These are phyloP conservation scores for Jaltomata sinuosa DNA, from an alignment of 257 asterid species.

Conservation along the genomic window DNA sequence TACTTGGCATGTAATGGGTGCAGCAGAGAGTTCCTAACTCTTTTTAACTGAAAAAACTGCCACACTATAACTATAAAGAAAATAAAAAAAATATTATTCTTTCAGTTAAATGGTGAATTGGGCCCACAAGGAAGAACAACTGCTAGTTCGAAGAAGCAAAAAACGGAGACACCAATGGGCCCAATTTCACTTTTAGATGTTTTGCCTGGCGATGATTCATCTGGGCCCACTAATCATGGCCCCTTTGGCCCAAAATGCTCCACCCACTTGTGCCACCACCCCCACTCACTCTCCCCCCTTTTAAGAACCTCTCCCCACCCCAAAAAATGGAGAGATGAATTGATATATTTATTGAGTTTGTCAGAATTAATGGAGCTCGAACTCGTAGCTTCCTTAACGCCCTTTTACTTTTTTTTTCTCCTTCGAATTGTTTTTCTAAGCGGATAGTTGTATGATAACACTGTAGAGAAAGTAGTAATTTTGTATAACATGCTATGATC, in stretches of 20 bases:
- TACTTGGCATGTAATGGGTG: not conserved
- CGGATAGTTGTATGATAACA: too few relatives aligned
- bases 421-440: too few relatives aligned
- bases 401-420: too few relatives aligned
- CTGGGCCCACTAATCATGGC: constrained; percentile 41
- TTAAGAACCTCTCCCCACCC: not conserved
- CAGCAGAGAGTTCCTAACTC: not conserved
- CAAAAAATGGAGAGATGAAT: too few relatives aligned
- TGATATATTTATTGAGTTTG: too few relatives aligned
- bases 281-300: constrained; percentile 4
- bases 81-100: too few relatives aligned
- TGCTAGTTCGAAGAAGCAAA: constrained; percentile 13
- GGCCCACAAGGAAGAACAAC: constrained; percentile 17
- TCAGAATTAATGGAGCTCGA: too few relatives aligned
- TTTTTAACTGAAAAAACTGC: constrained; percentile 25
- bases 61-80: constrained; percentile 6
- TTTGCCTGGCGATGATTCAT: constrained; percentile 34
- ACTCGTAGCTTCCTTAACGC: too few relatives aligned
- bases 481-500: too few relatives aligned
- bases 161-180: constrained; percentile 30
- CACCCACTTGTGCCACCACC: constrained; percentile 34
- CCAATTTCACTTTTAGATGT: constrained; percentile 19
- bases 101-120: constrained; percentile 1
- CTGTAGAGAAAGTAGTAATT: too few relatives aligned
- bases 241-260: constrained; percentile 39